A percentile compares a stretch with the other conserved stretches of the same genome.
These are phyloP conservation scores for Agaricus subrufescens DNA, from an alignment of 768 basidiomycete genomes.

Conservation along the genomic window DNA sequence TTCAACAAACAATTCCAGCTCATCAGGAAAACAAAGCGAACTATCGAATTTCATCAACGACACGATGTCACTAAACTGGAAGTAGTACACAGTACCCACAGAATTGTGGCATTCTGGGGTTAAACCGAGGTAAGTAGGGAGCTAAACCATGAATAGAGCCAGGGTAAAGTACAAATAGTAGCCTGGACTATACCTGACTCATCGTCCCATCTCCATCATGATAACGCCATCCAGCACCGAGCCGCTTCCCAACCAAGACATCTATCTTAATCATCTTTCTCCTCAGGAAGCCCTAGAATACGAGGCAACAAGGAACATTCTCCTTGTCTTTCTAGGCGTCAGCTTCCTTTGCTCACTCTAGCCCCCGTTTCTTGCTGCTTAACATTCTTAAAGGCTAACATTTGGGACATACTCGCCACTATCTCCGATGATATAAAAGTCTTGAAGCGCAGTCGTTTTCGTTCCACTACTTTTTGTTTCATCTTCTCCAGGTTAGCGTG, in stretches of 20 bases:
- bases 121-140: too few relatives aligned
- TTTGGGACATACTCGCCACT: neutral
- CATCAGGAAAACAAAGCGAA: too few relatives aligned
- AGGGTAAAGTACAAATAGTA: too few relatives aligned
- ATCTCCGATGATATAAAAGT: neutral
- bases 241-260: neutral
- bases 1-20: too few relatives aligned
- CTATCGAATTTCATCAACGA: too few relatives aligned
- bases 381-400: neutral
- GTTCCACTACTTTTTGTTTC: neutral
- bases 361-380: neutral
- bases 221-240: too few relatives aligned
- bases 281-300: neutral
- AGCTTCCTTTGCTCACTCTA: neutral
- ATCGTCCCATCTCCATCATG: too few relatives aligned
- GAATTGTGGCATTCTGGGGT: too few relatives aligned
- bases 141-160: too few relatives aligned
- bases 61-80: too few relatives aligned
- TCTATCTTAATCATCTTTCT: neutral
- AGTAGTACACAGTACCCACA: too few relatives aligned
- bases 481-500: neutral
- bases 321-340: neutral
- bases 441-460: neutral
- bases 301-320: neutral
- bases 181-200: too few relatives aligned